Base-by-base conservation (phyloP, 805 yeast genomes). In the Lachancea sp. region DNA sequence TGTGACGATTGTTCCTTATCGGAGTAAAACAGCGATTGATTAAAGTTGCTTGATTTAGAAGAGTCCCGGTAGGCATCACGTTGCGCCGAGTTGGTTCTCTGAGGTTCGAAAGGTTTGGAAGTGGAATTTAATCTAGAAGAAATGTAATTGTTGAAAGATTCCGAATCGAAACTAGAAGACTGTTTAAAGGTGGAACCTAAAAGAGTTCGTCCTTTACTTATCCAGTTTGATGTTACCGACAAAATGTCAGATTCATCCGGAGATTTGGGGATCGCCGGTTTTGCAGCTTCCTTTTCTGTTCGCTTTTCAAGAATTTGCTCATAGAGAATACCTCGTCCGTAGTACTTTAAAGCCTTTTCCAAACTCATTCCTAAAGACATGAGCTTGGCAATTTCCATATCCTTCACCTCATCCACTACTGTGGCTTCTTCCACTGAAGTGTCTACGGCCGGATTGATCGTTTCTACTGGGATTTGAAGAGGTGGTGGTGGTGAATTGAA, bases 381-480 rank as follows among this genome's bases (percentile, higher is more conserved):
- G 34, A 60, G 36, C 36, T 46, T 50, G 2, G 65, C 64, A 8
- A 60, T 50, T 41, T 60, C 64, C 63, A 59, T 57, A 43, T 60
- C 65, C 37, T 46, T 55, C 2, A 58, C 57, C 37, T 60, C 64
- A 41, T 60, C 64, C 3, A 57, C 56, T 4, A 55, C 38, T 4
- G 8, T 8, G 8, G 24, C 15, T 16, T 26, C 17, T n/a, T n/a
- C n/a, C n/a, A n/a, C n/a, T n/a, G n/a, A n/a, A n/a, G n/a, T n/a
- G n/a, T n/a, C n/a, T n/a, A n/a, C n/a, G n/a, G n/a, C n/a, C n/a
- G n/a, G n/a, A n/a, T 21, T 34, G 39, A 8, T 37, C 46, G 17
- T 8, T 13, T 17, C 5, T 18, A 13, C 17, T 5, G 26, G 26
- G 15, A 20, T 11, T 22, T 13, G 29, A 43, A 44, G 11, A 32